Percentiles rank a stretch among this genome's conserved stretches.
Conservation (phyloP, 2,329 filamentous ascomycete species). For the Exophiala xenobiotica region DNA sequence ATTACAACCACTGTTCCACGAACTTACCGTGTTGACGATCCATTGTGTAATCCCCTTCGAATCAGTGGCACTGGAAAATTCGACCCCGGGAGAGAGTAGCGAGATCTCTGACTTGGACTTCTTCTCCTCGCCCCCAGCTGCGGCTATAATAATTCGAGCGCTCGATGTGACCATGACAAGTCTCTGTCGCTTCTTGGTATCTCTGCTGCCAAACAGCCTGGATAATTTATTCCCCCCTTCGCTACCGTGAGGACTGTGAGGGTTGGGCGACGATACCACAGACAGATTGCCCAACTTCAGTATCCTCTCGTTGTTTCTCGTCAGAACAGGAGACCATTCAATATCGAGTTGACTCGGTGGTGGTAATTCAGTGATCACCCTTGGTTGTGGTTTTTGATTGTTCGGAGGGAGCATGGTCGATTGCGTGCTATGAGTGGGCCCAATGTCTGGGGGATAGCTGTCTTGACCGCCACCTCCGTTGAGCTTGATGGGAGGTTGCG, state of each 20-base stretch:
- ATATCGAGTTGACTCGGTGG: constrained; percentile 97
- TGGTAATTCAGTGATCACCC: constrained; percentile 90
- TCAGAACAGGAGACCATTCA: constrained; percentile 96
- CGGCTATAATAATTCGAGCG: constrained; percentile 83
- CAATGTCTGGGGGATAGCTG: constrained; percentile 45
- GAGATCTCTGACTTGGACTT: constrained; percentile 89
- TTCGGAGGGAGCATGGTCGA: constrained; percentile 41
- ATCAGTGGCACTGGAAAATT: constrained; percentile 78
- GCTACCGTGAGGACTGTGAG: constrained; percentile 71
- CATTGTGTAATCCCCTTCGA: constrained; percentile 84
- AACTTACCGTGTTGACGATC: constrained; percentile 88
- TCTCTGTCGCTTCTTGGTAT: constrained; percentile 87
- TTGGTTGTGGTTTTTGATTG: constrained; percentile 60
- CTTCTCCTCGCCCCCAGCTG: constrained; percentile 92
- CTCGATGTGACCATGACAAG: constrained; percentile 94
- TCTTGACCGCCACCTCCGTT: constrained; percentile 53
- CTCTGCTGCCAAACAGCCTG: constrained; percentile 87
- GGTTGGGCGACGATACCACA: constrained; percentile 75
- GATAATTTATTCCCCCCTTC: constrained; percentile 71
- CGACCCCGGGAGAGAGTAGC: constrained; percentile 71
- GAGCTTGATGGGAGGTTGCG: constrained; percentile 75
- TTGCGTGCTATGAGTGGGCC: constrained; percentile 37
- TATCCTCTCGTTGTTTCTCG: constrained; percentile 86
- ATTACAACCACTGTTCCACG: constrained; percentile 1
- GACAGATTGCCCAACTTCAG: constrained; percentile 88